These are phyloP conservation scores for Taxillus chinensis DNA, from an alignment of 164 flowering plant genomes.

Conservation along the genomic window DNA sequence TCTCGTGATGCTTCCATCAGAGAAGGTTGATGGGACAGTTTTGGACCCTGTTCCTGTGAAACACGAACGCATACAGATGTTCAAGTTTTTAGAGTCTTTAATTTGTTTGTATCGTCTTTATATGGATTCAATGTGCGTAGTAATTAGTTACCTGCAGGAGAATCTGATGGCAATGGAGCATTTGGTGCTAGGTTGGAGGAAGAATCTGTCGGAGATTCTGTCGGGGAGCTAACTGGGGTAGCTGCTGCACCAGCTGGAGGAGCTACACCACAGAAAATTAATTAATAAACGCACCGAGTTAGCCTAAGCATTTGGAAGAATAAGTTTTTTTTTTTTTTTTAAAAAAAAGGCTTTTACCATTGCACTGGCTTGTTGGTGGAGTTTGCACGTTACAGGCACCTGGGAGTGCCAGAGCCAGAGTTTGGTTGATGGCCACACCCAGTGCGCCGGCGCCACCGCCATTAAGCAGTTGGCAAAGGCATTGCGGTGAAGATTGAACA, in stretches of 20 bases:
- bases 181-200: conserved; percentile 9
- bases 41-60: conserved; percentile 4
- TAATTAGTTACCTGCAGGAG: conserved; percentile 13
- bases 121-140: too few relatives aligned
- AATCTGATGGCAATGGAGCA: conserved; percentile 12
- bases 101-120: too few relatives aligned
- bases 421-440: conserved; percentile 33
- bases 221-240: conserved; percentile 9
- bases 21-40: conserved; percentile 15
- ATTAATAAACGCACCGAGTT: too few relatives aligned
- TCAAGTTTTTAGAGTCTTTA: too few relatives aligned
- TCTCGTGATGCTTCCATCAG: conserved; percentile 11
- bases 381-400: conserved; percentile 44
- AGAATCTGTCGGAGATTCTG: conserved; percentile 7
- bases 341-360: conserved; percentile 15
- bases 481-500: conserved; percentile 33
- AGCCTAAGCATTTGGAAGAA: too few relatives aligned
- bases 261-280: too few relatives aligned
- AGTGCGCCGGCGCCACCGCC: conserved; percentile 23
- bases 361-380: conserved; percentile 38
- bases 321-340: too few relatives aligned
- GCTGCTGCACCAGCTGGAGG: conserved; percentile 4
- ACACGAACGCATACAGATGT: neutral
- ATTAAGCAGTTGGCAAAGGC: conserved; percentile 33
- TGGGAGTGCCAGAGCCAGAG: conserved; percentile 39